Base-by-base conservation (phyloP, 2,329 filamentous ascomycete genomes). In the Fusarium sp. region DNA sequence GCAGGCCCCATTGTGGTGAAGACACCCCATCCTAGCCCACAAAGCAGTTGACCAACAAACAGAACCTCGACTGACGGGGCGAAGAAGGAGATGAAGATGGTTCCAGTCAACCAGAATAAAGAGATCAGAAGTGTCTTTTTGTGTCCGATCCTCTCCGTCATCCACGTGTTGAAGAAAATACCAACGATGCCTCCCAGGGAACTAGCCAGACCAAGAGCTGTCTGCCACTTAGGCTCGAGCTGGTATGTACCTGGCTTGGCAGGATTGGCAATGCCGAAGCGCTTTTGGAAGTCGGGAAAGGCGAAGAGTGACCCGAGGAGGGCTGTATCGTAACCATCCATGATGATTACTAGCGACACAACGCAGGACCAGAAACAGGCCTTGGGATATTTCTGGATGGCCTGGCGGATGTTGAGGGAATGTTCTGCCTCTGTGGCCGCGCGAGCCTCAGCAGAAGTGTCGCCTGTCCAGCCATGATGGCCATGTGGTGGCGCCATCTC, bases 41-140 rank as follows among this genome's bases (percentile, higher is more conserved):
- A 86, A 6, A 89, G 77, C 54, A 88, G 78, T 65, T 87, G 81
- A 10, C 85, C 85, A 11, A 84, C 81, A 3, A 87, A 77, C 12
- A 87, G 79, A 4, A 84, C 81, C 9, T 81, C 74, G 7, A 85
- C 77, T 9, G 79, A 81, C 6, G 79, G 74, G 7, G 80, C 79
- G 41, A 80, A 81, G 70, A 81, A 81, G 9, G 77, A 75, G 22
- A 81, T 76, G 33, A 81, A 80, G 33, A 81, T 77, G 45, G 81
- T 73, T 13, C 69, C 75, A 0, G 73, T 68, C 12, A 57, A 7
- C 81, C 69, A 54, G 88, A 67, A 10, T 86, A 87, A 17, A 74
- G 82, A 38, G 90, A 86, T 70, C 24, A 55, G 22, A 31, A 91
- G 85, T 9, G 87, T 90, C 76, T 85, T 87, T 20, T 87, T 67